Conservation (phyloP, 106 monocot species). For the Dendrobium nobile region DNA sequence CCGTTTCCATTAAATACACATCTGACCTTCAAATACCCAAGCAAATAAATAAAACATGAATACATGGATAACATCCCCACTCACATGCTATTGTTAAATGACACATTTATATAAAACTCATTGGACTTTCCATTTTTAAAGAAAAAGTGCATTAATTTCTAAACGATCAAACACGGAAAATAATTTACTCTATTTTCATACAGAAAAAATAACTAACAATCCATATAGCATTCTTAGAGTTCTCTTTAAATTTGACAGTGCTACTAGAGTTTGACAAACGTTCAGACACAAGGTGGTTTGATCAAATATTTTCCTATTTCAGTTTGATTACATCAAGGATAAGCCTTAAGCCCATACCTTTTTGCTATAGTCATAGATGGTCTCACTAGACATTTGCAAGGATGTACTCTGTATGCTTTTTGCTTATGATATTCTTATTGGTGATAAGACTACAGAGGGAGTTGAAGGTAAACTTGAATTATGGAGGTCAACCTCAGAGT, state of each 20-base stretch:
- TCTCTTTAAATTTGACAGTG: not conserved
- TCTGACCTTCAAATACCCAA: constrained; percentile 45
- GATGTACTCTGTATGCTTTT: too few species aligned
- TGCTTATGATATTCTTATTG: too few species aligned
- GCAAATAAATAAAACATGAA: constrained; percentile 4
- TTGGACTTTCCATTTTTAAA: not conserved
- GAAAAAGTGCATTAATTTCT: not conserved
- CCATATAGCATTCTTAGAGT: not conserved
- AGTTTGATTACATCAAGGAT: too few species aligned
- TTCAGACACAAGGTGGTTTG: too few species aligned
- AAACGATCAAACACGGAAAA: not conserved
- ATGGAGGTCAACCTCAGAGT: too few species aligned
- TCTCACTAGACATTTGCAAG: too few species aligned
- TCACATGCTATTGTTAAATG: not conserved
- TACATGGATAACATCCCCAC: not conserved
- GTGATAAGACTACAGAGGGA: too few species aligned
- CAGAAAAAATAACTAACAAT: not conserved
- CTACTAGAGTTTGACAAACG: not conserved
- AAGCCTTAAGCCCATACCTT: too few species aligned
- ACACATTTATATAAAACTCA: not conserved
- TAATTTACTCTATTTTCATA: not conserved
- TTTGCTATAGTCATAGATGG: too few species aligned
- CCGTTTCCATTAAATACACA: constrained; percentile 99
- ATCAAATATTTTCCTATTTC: too few species aligned
- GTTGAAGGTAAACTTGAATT: too few species aligned